A percentile compares a stretch with the other conserved stretches of the same genome.
Evolutionary conservation across 179 eudicot species (phyloP).

Genomic region (Spinacia oleracea): DNA sequence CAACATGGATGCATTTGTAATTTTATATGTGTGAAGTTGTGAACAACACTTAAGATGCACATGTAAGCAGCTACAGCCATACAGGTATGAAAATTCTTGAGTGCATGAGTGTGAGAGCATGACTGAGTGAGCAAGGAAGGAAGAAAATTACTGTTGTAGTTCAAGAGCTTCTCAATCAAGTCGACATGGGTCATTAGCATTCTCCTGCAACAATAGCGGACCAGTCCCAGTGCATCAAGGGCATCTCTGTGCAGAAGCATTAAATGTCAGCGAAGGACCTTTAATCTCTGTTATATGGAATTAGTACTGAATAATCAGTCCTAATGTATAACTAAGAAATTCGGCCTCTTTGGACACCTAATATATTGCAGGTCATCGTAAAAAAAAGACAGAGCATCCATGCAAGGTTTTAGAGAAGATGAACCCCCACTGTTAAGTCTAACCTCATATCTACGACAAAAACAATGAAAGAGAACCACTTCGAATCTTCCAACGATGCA

Average conservation of each 20-base stretch:
- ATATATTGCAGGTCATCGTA: neutral
- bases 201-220: conserved; percentile 88
- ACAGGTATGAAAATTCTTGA: neutral
- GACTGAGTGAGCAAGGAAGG: neutral
- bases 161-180: conserved; percentile 93
- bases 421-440: neutral
- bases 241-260: conserved; percentile 64
- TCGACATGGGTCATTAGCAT: conserved; percentile 99
- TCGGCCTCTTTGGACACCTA: neutral
- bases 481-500: neutral
- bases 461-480: neutral
- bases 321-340: neutral
- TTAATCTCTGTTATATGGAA: neutral
- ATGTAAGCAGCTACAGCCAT: neutral
- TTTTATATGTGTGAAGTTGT: no score
- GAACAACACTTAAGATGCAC: neutral
- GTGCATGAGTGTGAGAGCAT: neutral
- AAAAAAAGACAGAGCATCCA: neutral
- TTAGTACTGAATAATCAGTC: neutral
- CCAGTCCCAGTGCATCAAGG: conserved; percentile 81
- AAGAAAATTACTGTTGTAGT: conserved; percentile 68
- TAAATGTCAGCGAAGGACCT: conserved; percentile 8
- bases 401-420: neutral
- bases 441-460: neutral
- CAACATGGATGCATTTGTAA: neutral